Base-by-base conservation (phyloP, 495 filamentous ascomycete genomes). In the Penicillium manginii region DNA sequence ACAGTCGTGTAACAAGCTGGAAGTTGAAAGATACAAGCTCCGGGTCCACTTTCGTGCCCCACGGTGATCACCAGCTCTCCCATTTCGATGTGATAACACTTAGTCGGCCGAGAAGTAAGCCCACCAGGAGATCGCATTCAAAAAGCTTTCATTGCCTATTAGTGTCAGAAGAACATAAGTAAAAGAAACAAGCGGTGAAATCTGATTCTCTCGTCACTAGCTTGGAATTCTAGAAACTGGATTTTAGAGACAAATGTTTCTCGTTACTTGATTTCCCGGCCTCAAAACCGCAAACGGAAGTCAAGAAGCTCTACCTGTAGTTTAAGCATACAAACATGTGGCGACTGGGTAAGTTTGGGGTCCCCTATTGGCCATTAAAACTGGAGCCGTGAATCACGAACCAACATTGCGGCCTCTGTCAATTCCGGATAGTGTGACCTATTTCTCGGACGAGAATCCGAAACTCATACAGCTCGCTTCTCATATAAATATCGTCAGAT, bases 371-470 rank as follows among this genome's bases (percentile, higher is more conserved):
- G 45, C 11, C 14, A 19, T 26, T 5, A 22, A 26, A 23, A 47
- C 19, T 47, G 45, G 45, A 26, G 8, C 45, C 11, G 22, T 47
- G 45, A 47, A 23, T 47, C 19, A 47, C 5, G 45, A 26, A 22
- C 43, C 21, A 18, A 47, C 18, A 47, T 47, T 18, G 1, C 45
- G 45, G 45, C 22, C 22, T 47, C 6, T 12, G 45, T 14, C 8
- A 47, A 26, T 47, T 19, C 45, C 19, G 45, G 45, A n/a, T 47
- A 47, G 45, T 47, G 22, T 47, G 45, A 47, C 22, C 9, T 12
- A 37, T 9, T 26, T 47, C 45, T 47, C 45, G 45, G 45, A 4
- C 45, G 45, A 47, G 45, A 47, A 26, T 47, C 26, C 26, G 26
- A 29, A 29, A n/a, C 3, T 2, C 26, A 14, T 23, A 26, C 45